Evolutionary conservation across 345 rosid genomes (phyloP), one percentile per base, ranked within the genome.

Genomic region (Eucalyptus erythrocorys): DNA sequence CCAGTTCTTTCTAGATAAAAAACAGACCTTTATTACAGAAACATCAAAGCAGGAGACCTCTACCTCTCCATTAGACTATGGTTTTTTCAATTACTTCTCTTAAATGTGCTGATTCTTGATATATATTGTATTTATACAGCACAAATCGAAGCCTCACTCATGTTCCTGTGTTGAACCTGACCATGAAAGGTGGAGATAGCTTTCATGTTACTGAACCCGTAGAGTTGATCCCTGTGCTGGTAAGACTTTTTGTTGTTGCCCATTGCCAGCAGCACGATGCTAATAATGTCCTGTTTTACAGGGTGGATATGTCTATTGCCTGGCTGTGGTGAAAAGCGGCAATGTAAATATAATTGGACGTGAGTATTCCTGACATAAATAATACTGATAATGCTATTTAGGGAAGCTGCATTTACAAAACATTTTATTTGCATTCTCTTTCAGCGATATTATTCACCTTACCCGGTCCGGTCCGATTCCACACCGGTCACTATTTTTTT

Each of bases 301-400:
- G 99, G 90, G 87, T 87, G 61, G 50, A 30, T 34, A 24, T 85
- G 49, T 94, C 22, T 97, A 96, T 81, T 98, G 98, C 90, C 93
- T 98, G 86, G 99, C 88, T 79, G 87, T 97, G 45, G 92, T 97
- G 88, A 96, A 92, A 90, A 96, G 96, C 80, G 94, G 92, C 85
- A 89, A 92, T 64, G 90, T 96, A 85, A 95, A 97, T 89, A 95
- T 97, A 90, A 96, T 97, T 14, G 99, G 99, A 92, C 99, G 99
- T 97, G 91, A 96, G 99, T 94, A 61, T 91, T 90, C 87, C 6
- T 21, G 84, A 86, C 17, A 51, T 5, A 43, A 64, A 49, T n/a
- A 68, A 40, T 86, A 21, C 87, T 68, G 81, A 87, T 81, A 86
- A 7, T 42, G 64, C 26, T 51, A 34, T 37, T 86, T n/a, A 86